Base-by-base conservation (phyloP, 2,329 filamentous ascomycete genomes). In the Berkeleyomyces basicola region DNA sequence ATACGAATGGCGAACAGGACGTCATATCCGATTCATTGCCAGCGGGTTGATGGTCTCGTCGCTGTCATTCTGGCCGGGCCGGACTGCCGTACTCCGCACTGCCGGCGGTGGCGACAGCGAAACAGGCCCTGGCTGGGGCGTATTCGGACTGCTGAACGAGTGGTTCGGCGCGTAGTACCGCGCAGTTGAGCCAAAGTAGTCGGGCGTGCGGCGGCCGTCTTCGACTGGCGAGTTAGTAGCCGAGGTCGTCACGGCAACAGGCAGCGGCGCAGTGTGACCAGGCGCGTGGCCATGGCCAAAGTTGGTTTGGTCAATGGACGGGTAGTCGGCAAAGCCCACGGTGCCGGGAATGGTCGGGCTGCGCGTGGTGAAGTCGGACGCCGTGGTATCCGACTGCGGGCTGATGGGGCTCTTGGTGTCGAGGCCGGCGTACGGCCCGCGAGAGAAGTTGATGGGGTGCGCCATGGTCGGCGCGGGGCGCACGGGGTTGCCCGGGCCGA, bases 101-200 rank as follows among this genome's bases (percentile, higher is more conserved):
- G 60, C 43, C 33, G 61, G 61, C 60, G 58, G 49, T 6, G 60
- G 49, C 16, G 60, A 31, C 4, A 43, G n/a, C 10, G 61, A 47
- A 16, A n/a, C 31, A 10, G 40, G n/a, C n/a, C 31, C 58, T 11
- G 42, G 23, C 37, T 71, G 72, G 49, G 79, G 78, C 5, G 78
- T 76, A 36, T 78, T 74, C 3, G 81, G 80, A 66, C 76, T 81
- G 58, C 80, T 83, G 68, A 79, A 82, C 0, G 81, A 83, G 62
- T 78, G 74, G 59, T 74, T 72, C 33, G 81, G 80, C 6, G 78
- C 73, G 68, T 81, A 76, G 66, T 83, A 83, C 64, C 76, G 74
- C 37, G 78, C 76, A n/a, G 78, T 76, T 55, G 76, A 74, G 58
- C 77, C 79, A 68, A 82, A 82, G 69, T 79, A 82, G 68, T 83